Evolutionary conservation across 2,329 filamentous ascomycete genomes (phyloP), one percentile per base, ranked within the genome.

Genomic region (Cladosporium sp.): DNA sequence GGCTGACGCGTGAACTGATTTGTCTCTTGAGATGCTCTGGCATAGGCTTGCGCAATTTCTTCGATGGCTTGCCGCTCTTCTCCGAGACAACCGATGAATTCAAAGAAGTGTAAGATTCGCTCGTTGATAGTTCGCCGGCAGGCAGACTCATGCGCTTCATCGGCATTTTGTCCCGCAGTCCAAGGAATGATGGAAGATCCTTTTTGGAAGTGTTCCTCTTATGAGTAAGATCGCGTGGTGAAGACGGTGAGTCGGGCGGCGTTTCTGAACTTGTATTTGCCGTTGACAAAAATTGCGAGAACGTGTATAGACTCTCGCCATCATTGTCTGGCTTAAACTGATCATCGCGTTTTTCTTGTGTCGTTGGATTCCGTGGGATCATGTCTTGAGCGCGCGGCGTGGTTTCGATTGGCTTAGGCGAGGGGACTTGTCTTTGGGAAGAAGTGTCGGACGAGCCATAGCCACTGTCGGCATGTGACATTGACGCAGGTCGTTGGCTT

Each of bases 1-100:
- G 29, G 20, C 25, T 27, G 13, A 48, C 45, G 2, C 45, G 45
- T 9, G 22, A 25, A 9, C 45, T 48, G 65, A 15, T 57, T 59
- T 20, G 59, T 59, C 50, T 65, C 61, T 18, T 57, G 18, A 48
- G 27, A 16, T 35, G 45, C 36, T 48, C 45, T 19, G 62, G 62
- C 53, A 61, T 61, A 1, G 58, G 50, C 41, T 68, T 68, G 32
- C 64, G 62, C 25, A 67, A 52, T 47, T 64, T 66, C 41, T 56
- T 62, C 18, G 52, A 50, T 18, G 52, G 50, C 52, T 59, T 62
- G 4, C 30, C 36, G 7, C 25, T 39, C 7, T 53, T 38, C 20
- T 54, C 49, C 11, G 53, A 51, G 32, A 41, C 47, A 12, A 45
- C 38, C 20, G 35, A 32, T 2, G 53, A 51, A 19, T 32, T 22